Conservation (phyloP, 2,329 filamentous ascomycete genomes). For the Colletotrichum kahawae region DNA sequence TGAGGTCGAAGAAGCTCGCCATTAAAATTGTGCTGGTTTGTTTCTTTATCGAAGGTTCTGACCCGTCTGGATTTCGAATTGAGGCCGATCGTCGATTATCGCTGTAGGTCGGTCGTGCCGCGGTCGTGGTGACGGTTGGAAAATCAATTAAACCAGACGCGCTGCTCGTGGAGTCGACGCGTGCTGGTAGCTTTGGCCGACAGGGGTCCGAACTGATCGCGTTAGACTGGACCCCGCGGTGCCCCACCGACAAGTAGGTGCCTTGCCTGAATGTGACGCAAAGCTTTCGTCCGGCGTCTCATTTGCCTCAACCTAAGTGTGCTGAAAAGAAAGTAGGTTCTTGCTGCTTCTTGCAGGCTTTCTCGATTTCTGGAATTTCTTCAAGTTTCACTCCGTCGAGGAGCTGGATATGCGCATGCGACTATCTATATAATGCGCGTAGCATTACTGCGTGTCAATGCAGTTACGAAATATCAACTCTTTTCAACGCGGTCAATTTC, state of each 20-base stretch:
- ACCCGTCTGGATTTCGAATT: background rate
- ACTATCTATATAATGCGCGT: background rate
- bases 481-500: background rate
- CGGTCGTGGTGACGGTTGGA: background rate
- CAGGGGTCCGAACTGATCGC: background rate
- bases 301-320: background rate
- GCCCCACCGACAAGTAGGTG: background rate
- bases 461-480: background rate
- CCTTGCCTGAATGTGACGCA: background rate
- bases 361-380: background rate
- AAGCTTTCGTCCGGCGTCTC: background rate
- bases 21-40: conserved; percentile 47
- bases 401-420: background rate
- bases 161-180: conserved; percentile 5
- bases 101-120: background rate
- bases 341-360: background rate
- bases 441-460: background rate
- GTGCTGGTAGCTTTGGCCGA: conserved; percentile 3
- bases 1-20: conserved; percentile 95
- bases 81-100: background rate
- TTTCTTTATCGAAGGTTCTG: background rate
- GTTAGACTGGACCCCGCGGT: background rate
- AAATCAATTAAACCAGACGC: conserved; percentile 22
- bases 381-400: background rate
- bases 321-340: background rate